phyloP scores from a whole-genome alignment of 2,329 filamentous ascomycete species.

The Diaporthe humulicola region DNA sequence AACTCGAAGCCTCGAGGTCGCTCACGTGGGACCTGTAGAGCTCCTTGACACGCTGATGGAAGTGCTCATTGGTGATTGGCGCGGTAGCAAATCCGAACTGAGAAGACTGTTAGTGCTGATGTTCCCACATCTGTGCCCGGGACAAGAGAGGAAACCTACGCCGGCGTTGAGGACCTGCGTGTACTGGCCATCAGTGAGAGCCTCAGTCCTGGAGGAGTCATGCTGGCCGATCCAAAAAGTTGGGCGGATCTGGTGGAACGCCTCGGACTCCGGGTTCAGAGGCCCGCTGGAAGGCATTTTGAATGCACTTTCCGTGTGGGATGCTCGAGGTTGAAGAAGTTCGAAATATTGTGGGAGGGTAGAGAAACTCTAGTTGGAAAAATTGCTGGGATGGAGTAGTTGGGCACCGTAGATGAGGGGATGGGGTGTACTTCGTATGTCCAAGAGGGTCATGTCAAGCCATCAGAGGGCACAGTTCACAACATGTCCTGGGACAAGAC shows the following conservation, averaged over 20 bases:
- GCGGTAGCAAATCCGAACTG: slow-evolving; percentile 86
- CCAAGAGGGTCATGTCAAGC: background rate
- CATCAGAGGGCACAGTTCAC: background rate
- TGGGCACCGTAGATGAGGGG: slow-evolving; percentile 17
- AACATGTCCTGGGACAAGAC: background rate
- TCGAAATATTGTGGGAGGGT: background rate
- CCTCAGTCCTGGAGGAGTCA: slow-evolving; percentile 72
- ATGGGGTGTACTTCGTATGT: background rate
- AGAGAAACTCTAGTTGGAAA: slow-evolving; percentile 36
- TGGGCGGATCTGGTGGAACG: slow-evolving; percentile 51
- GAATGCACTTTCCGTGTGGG: background rate
- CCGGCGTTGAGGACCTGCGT: slow-evolving; percentile 76
- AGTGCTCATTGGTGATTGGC: slow-evolving; percentile 81
- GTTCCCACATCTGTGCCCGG: slow-evolving; percentile 24
- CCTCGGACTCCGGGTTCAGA: slow-evolving; percentile 48
- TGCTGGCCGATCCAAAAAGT: slow-evolving; percentile 81
- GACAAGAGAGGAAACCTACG: slow-evolving; percentile 62
- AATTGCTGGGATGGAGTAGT: slow-evolving; percentile 14
- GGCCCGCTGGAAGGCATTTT: slow-evolving; percentile 42
- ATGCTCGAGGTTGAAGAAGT: slow-evolving; percentile 33
- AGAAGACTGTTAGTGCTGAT: background rate
- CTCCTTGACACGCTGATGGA: slow-evolving; percentile 76
- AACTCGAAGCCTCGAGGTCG: slow-evolving; percentile 50
- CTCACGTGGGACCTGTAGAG: slow-evolving; percentile 71
- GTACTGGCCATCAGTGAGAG: slow-evolving; percentile 75